These are phyloP conservation scores for Pseudoscleropodium purum DNA, from an alignment of 225 moss, liverwort and hornwort genomes.

Conservation along the genomic window DNA sequence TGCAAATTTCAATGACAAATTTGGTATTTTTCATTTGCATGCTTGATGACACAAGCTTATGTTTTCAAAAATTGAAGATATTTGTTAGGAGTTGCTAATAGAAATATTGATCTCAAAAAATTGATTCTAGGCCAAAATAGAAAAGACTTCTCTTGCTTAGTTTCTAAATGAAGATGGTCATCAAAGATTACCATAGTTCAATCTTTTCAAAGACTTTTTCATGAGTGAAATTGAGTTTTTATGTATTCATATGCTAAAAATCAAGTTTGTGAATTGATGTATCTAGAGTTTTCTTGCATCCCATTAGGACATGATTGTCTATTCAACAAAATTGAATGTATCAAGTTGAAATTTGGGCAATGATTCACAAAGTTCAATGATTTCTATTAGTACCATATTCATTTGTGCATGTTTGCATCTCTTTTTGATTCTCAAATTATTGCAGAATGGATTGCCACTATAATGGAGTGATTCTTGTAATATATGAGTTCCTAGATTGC, in stretches of 20 bases:
- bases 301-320: not conserved
- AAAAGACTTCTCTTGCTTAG: not conserved
- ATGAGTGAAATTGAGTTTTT: fast-evolving
- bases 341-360: not conserved
- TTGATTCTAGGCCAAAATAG: not conserved
- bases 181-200: not conserved
- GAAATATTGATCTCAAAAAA: not conserved
- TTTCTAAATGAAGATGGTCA: not conserved
- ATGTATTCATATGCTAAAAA: not conserved
- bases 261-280: not conserved
- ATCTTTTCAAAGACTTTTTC: not conserved
- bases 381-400: not conserved
- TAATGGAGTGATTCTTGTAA: not conserved
- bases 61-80: not conserved
- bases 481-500: no score
- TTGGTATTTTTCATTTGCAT: no score
- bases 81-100: not conserved
- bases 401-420: not conserved
- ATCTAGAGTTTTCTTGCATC: not conserved
- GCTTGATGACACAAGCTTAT: not conserved
- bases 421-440: fast-evolving
- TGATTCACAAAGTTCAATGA: fast-evolving
- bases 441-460: fast-evolving
- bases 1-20: not conserved
- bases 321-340: not conserved